Conservation (phyloP, 441 rosid species). For the Arabidopsis hybrid region DNA sequence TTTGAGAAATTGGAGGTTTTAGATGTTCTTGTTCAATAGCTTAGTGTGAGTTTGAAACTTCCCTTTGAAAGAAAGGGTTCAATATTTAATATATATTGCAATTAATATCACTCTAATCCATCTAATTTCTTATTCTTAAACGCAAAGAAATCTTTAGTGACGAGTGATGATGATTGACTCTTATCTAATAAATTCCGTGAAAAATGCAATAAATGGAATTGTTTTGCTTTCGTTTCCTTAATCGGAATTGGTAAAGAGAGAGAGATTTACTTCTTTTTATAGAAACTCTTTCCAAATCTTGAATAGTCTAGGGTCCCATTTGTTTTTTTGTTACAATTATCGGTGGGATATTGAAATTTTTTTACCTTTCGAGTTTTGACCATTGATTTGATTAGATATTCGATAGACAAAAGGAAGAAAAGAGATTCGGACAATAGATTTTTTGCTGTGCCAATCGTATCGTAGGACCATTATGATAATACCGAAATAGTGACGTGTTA, state of each 20-base stretch:
- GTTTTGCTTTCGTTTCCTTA: conserved; percentile 24
- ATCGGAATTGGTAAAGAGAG: neutral
- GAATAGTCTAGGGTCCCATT: conserved; percentile 19
- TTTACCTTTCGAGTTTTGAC: conserved; percentile 23
- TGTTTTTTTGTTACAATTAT: conserved; percentile 20
- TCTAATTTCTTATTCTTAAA: conserved; percentile 12
- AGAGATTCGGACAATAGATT: conserved; percentile 29
- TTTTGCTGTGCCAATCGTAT: conserved; percentile 18
- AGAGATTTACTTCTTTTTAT: conserved; percentile 22
- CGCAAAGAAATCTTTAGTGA: conserved; percentile 8
- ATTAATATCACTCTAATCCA: neutral
- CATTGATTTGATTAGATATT: conserved; percentile 39
- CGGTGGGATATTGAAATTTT: conserved; percentile 13
- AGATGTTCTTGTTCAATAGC: conserved; percentile 28
- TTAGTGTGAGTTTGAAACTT: conserved; percentile 28
- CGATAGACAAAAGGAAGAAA: conserved; percentile 13
- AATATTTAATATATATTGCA: conserved; percentile 11
- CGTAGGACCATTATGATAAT: conserved; percentile 28
- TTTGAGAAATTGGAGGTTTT: neutral
- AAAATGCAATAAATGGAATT: conserved; percentile 23
- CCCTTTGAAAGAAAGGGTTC: conserved; percentile 18
- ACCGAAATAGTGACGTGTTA: conserved; percentile 12
- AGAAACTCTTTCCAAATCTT: conserved; percentile 22
- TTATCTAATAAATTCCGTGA: neutral
- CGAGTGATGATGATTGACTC: conserved; percentile 22